Conservation (phyloP, 441 rosid genomes). For the Lepidium campestre region DNA sequence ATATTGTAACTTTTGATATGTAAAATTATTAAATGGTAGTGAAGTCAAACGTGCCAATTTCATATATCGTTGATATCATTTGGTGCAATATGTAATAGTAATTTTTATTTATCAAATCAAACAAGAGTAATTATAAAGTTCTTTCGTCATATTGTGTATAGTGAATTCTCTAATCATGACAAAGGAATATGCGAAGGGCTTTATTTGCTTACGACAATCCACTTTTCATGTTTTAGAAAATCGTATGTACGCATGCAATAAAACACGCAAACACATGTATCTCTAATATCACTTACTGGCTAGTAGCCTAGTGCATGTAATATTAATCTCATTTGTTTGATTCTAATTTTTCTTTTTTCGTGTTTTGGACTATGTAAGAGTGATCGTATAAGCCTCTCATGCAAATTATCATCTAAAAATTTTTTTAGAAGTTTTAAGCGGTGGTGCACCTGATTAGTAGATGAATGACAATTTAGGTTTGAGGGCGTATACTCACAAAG, state of each 20-base stretch:
- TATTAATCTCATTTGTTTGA: not conserved
- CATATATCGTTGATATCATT: slow-evolving; percentile 11
- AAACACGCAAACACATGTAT: not conserved
- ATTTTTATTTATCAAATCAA: not conserved
- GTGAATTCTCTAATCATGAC: slow-evolving; percentile 6
- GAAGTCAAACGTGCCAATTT: slow-evolving; percentile 21
- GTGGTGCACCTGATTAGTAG: no score
- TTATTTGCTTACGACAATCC: slow-evolving; percentile 19
- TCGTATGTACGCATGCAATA: slow-evolving; percentile 7
- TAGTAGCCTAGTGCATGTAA: not conserved
- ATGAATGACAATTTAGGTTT: no score
- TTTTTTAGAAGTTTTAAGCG: no score
- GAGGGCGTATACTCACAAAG: no score
- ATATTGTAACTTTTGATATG: not conserved
- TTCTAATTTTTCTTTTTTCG: not conserved
- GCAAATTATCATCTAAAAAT: not conserved
- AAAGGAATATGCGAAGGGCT: slow-evolving; percentile 11
- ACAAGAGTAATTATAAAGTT: not conserved
- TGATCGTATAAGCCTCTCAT: not conserved
- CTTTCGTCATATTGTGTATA: not conserved
- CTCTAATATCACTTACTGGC: slow-evolving; percentile 2
- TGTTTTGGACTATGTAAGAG: not conserved
- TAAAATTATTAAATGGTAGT: slow-evolving; percentile 2
- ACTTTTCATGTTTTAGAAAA: slow-evolving; percentile 10
- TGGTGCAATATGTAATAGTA: slow-evolving; percentile 18